Conservation (phyloP, 768 basidiomycete genomes). For the Tephrocybe rancida region DNA sequence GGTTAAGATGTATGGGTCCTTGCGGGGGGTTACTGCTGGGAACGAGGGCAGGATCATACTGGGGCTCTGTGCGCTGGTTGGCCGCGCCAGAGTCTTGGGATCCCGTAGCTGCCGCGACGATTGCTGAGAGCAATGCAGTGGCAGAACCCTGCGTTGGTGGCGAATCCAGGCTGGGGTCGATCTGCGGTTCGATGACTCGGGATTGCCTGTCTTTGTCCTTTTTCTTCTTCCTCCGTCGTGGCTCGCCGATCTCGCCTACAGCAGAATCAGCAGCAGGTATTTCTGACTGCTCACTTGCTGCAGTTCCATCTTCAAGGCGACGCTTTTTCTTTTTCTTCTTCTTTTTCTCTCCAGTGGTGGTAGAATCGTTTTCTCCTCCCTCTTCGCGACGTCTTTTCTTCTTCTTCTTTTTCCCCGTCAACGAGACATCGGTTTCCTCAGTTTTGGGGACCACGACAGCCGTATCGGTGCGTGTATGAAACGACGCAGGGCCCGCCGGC, state of each 20-base stretch:
- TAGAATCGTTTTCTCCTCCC: conserved; percentile 21
- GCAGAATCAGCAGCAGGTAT: not conserved
- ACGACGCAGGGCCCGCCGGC: conserved; percentile 1
- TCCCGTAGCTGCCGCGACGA: conserved; percentile 66
- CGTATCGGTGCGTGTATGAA: conserved; percentile 4
- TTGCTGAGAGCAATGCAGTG: conserved; percentile 62
- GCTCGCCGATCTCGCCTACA: not conserved
- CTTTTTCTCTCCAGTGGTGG: conserved; percentile 6
- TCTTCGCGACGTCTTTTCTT: conserved; percentile 37
- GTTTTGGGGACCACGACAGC: not conserved
- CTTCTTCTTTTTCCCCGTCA: conserved; percentile 34
- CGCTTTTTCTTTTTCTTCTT: conserved; percentile 46
- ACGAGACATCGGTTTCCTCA: conserved; percentile 3
- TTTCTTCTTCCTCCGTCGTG: conserved; percentile 25
- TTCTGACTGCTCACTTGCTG: conserved; percentile 5
- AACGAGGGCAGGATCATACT: conserved; percentile 27
- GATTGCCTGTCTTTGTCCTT: conserved; percentile 37
- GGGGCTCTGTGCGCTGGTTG: conserved; percentile 22
- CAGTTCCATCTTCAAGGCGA: conserved; percentile 25
- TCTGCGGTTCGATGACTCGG: conserved; percentile 21
- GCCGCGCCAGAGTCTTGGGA: conserved; percentile 31
- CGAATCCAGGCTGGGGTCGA: conserved; percentile 24
- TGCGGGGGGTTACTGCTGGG: conserved; percentile 35
- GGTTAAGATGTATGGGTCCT: conserved; percentile 29
- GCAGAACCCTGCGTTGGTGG: conserved; percentile 50